Conservation (phyloP, 1,139 yeast genomes). For the Blastobotrys illinoisensis region DNA sequence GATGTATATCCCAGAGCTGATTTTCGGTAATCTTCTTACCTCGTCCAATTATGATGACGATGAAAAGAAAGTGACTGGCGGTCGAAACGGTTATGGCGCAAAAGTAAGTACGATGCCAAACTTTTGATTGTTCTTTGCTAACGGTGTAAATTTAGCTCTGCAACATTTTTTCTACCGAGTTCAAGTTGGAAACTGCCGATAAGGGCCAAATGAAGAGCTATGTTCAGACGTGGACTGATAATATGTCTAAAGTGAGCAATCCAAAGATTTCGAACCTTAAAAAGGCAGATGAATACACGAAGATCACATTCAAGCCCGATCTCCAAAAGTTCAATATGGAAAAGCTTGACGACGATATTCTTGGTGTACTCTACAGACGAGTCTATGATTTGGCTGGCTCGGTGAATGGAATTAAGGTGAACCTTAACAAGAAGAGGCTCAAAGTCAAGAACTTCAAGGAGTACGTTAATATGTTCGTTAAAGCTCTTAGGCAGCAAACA, state of each 20-base stretch:
- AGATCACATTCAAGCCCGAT: constrained; percentile 87
- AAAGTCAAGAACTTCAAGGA: constrained; percentile 71
- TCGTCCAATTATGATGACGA: constrained; percentile 96
- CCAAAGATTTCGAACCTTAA: constrained; percentile 65
- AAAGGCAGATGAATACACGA: constrained; percentile 71
- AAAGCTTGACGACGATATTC: constrained; percentile 68
- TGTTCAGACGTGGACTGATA: constrained; percentile 77
- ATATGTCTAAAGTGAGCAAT: constrained; percentile 73
- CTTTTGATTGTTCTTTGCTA: too few relatives aligned
- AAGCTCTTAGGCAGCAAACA: constrained; percentile 50
- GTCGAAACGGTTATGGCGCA: constrained; percentile 98
- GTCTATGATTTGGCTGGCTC: constrained; percentile 96
- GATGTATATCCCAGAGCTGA: constrained; percentile 91
- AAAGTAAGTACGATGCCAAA: too few relatives aligned
- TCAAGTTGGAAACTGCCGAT: constrained; percentile 87
- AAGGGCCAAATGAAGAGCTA: constrained; percentile 56
- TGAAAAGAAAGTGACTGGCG: constrained; percentile 95
- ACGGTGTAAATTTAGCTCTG: constrained; percentile 42
- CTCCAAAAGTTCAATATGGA: constrained; percentile 80
- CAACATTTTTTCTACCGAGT: constrained; percentile 86
- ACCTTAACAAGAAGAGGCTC: constrained; percentile 68
- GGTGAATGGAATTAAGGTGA: constrained; percentile 76
- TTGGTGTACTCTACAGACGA: constrained; percentile 84
- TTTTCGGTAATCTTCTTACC: constrained; percentile 90
- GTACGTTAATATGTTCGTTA: constrained; percentile 86